phyloP scores from a whole-genome alignment of 768 basidiomycete genomes.

The Pholiota microspora region DNA sequence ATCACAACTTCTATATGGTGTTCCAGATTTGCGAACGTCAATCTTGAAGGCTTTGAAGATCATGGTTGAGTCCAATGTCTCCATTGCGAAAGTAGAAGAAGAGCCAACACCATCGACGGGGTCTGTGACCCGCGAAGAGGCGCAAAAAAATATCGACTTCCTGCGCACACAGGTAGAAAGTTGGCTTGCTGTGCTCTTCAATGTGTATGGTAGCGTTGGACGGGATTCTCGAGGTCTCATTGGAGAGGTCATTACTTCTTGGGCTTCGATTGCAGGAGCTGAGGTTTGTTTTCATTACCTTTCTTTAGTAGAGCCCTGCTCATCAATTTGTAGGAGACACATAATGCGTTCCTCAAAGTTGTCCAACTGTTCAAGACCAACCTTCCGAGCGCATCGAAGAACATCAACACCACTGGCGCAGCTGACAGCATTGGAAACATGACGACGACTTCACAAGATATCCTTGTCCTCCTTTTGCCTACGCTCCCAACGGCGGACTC shows the following conservation, averaged over 20 bases:
- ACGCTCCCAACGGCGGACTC: conserved; percentile 64
- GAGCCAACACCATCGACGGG: conserved; percentile 29
- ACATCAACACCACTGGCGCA: conserved; percentile 26
- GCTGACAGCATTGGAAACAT: conserved; percentile 43
- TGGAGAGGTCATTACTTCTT: conserved; percentile 86
- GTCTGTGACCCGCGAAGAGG: conserved; percentile 54
- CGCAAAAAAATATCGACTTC: conserved; percentile 64
- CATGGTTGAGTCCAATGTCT: conserved; percentile 78
- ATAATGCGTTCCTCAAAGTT: conserved; percentile 81
- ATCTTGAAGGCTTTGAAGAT: conserved; percentile 80
- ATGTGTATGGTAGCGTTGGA: conserved; percentile 88
- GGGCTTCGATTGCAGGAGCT: conserved; percentile 78
- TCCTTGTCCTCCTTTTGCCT: conserved; percentile 82
- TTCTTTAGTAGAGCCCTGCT: neutral
- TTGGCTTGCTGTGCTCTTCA: conserved; percentile 94
- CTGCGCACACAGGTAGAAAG: conserved; percentile 81
- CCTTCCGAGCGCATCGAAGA: conserved; percentile 38
- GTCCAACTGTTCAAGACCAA: conserved; percentile 68
- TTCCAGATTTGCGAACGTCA: conserved; percentile 77
- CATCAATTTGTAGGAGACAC: conserved; percentile 52
- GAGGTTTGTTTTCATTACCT: conserved; percentile 39
- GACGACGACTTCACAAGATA: conserved; percentile 73
- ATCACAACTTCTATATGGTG: conserved; percentile 89
- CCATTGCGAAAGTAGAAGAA: conserved; percentile 29
- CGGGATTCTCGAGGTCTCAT: conserved; percentile 74